phyloP scores from a whole-genome alignment of 371 early-diverging fungal genomes.

The Choanephora cucurbitarum region DNA sequence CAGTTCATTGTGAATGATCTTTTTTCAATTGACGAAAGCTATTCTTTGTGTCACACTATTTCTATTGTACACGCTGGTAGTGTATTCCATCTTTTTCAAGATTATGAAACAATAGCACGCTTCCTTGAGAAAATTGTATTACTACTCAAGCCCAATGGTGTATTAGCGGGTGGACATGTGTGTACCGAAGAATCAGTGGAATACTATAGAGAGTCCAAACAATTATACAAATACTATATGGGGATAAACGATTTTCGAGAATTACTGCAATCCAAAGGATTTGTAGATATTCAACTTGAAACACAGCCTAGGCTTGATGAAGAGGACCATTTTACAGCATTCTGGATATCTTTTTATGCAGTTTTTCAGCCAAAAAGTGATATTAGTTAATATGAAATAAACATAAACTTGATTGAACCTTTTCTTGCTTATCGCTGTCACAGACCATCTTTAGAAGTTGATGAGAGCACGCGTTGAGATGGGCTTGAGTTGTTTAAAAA shows the following conservation, averaged over 20 bases:
- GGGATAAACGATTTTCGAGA: constrained; percentile 23
- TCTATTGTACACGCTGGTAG: constrained; percentile 39
- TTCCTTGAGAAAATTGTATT: constrained; percentile 22
- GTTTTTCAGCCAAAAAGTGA: constrained; percentile 4
- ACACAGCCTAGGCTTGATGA: constrained; percentile 14
- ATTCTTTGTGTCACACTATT: constrained; percentile 11
- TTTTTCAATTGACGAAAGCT: constrained; percentile 12
- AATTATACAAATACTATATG: constrained; percentile 28
- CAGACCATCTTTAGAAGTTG: too few species aligned
- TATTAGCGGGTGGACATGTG: constrained; percentile 42
- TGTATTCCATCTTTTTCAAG: constrained; percentile 38
- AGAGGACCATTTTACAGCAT: constrained; percentile 13
- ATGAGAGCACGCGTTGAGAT: too few species aligned
- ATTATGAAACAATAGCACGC: constrained; percentile 10
- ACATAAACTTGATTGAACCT: background rate
- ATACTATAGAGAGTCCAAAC: constrained; percentile 18
- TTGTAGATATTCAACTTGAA: constrained; percentile 29
- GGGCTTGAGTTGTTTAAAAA: too few species aligned
- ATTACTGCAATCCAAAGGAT: constrained; percentile 20
- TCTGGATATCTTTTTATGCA: constrained; percentile 29
- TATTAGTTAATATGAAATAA: background rate
- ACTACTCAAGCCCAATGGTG: constrained; percentile 31
- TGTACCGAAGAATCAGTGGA: constrained; percentile 19
- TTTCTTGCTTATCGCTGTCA: too few species aligned
- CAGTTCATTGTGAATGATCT: constrained; percentile 32